Percentiles rank a stretch among this genome's conserved stretches.
These are phyloP conservation scores for Rosellinia necatrix DNA, from an alignment of 2,329 filamentous ascomycete species.

Conservation along the genomic window DNA sequence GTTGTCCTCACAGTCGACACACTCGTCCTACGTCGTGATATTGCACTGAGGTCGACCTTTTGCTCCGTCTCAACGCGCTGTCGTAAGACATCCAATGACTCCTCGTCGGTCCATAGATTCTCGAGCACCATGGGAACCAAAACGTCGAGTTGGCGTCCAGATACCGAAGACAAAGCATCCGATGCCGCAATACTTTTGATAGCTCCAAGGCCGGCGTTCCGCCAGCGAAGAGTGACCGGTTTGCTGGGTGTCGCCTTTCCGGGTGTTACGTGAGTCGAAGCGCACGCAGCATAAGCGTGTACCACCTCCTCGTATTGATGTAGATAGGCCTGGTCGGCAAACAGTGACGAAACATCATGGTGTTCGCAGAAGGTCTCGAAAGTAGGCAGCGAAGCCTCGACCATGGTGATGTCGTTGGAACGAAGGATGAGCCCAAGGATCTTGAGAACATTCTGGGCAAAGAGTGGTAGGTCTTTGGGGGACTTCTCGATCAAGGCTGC, in stretches of 20 bases:
- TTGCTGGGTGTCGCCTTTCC: slow-evolving; percentile 64
- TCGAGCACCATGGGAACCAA: slow-evolving; percentile 85
- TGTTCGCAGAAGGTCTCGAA: slow-evolving; percentile 88
- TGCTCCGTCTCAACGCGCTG: slow-evolving; percentile 70
- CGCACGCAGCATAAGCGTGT: slow-evolving; percentile 76
- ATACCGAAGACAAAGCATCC: slow-evolving; percentile 76
- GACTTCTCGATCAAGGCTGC: slow-evolving; percentile 91
- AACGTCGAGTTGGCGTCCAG: slow-evolving; percentile 74
- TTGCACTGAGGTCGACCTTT: slow-evolving; percentile 67
- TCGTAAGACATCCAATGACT: slow-evolving; percentile 70
- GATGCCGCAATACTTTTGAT: slow-evolving; percentile 81
- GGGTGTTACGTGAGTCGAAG: slow-evolving; percentile 63
- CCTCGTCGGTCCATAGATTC: slow-evolving; percentile 78
- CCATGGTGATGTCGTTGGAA: slow-evolving; percentile 87
- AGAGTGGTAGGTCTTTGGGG: slow-evolving; percentile 86
- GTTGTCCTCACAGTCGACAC: slow-evolving; percentile 76
- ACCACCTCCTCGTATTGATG: slow-evolving; percentile 83
- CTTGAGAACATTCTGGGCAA: slow-evolving; percentile 81
- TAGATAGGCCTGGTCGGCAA: slow-evolving; percentile 83
- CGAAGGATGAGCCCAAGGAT: slow-evolving; percentile 82
- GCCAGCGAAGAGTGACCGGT: slow-evolving; percentile 79
- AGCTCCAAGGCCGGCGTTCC: slow-evolving; percentile 73
- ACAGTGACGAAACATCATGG: slow-evolving; percentile 83
- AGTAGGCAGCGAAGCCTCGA: slow-evolving; percentile 84
- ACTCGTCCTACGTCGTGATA: slow-evolving; percentile 73